phyloP scores from a whole-genome alignment of 1,139 yeast species.

The Diutina sp. region DNA sequence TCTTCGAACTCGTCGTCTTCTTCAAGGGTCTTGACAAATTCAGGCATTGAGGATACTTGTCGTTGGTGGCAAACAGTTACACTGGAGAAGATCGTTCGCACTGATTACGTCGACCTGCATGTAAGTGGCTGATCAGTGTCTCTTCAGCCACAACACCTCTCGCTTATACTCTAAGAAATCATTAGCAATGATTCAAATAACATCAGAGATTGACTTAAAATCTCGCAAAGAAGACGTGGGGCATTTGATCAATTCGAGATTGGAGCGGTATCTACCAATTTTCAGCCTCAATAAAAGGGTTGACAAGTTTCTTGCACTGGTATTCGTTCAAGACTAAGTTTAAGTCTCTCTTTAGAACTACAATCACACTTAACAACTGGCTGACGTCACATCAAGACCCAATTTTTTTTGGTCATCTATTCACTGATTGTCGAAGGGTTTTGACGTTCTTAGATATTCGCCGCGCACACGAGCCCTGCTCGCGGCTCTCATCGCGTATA shows the following conservation, averaged over 20 bases:
- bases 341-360: no score
- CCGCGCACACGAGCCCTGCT: neutral
- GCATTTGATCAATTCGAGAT: no score
- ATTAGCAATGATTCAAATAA: no score
- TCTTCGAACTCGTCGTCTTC: slow-evolving; percentile 95
- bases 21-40: slow-evolving; percentile 50
- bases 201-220: no score
- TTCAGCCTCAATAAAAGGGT: no score
- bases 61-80: neutral
- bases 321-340: no score
- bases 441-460: neutral
- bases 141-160: neutral
- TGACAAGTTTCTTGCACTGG: no score
- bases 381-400: neutral
- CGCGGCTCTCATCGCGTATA: neutral
- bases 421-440: neutral
- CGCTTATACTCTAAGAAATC: neutral
- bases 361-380: no score
- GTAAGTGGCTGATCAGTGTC: neutral
- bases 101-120: neutral
- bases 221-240: no score
- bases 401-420: neutral
- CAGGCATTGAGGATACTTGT: slow-evolving; percentile 7
- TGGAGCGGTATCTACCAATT: no score
- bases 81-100: neutral